Conservation (phyloP, 2,329 filamentous ascomycete genomes). For the Tolypocladium cylindrosporum region DNA sequence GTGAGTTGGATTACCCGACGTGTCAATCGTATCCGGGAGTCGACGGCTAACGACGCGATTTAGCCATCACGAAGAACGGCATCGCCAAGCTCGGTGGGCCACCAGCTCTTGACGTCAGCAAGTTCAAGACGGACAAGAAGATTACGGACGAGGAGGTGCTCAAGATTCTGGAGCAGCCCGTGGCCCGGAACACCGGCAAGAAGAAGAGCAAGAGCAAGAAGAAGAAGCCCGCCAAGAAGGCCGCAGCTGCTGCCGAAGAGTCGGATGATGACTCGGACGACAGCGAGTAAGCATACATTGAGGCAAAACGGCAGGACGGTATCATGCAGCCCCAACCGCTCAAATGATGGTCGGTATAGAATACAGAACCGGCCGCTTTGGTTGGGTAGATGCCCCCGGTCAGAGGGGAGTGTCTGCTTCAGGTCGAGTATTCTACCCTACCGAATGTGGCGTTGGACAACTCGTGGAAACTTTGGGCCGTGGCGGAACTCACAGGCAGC, state of each 20-base stretch:
- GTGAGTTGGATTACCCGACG: conserved; percentile 44
- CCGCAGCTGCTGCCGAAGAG: conserved; percentile 18
- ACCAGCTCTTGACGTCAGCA: conserved; percentile 63
- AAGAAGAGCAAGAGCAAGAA: conserved; percentile 88
- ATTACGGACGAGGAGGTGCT: conserved; percentile 93
- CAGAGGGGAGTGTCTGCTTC: neutral
- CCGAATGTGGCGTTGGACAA: neutral
- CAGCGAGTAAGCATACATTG: conserved; percentile 5
- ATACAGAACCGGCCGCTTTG: neutral
- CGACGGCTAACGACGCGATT: neutral
- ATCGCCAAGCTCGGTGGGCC: conserved; percentile 76
- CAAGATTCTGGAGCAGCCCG: conserved; percentile 83
- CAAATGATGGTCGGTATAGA: neutral
- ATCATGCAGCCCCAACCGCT: neutral
- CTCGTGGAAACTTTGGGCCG: neutral
- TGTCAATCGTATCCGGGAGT: too few relatives aligned
- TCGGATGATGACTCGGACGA: conserved; percentile 21
- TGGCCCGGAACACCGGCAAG: conserved; percentile 80
- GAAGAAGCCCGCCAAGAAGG: conserved; percentile 46
- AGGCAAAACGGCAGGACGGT: neutral
- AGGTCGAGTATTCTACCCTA: neutral
- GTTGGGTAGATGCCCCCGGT: neutral
- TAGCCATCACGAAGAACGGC: conserved; percentile 96
- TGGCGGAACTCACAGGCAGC: neutral
- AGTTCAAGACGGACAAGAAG: conserved; percentile 94